A percentile compares a stretch with the other conserved stretches of the same genome.
phyloP scores from a whole-genome alignment of 2,329 filamentous ascomycete species.

The Botryotinia convoluta region DNA sequence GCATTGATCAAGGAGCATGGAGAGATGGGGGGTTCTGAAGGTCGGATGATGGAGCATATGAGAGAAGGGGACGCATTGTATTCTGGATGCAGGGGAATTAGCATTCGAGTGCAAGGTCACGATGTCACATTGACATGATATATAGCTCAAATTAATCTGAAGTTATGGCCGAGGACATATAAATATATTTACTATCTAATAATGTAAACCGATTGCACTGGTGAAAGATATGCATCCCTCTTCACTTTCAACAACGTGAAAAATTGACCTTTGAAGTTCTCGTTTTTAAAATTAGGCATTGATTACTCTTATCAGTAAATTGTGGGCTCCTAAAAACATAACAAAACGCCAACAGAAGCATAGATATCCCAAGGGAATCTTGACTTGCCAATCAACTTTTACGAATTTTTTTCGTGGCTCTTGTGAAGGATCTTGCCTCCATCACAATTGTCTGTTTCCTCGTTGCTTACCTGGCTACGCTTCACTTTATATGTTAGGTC shows the following conservation, averaged over 20 bases:
- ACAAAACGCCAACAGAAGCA: rapidly evolving
- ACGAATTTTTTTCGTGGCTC: not conserved
- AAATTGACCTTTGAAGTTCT: not conserved
- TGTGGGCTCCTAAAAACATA: not conserved
- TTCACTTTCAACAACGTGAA: not conserved
- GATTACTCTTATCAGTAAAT: no score
- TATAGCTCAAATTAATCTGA: not conserved
- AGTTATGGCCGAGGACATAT: not conserved
- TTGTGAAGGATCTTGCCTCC: not conserved
- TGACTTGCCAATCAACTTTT: not conserved
- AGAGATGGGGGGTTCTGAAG: not conserved
- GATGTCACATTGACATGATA: not conserved
- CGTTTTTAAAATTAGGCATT: not conserved
- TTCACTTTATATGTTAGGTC: not conserved
- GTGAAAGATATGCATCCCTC: not conserved
- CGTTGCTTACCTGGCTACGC: not conserved
- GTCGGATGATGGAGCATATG: not conserved
- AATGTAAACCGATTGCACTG: not conserved
- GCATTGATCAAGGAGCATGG: not conserved
- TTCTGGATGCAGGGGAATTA: not conserved
- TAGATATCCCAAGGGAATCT: not conserved
- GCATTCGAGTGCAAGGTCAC: not conserved
- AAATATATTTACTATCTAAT: no score
- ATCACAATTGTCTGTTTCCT: not conserved
- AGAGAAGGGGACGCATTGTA: no score